Evolutionary conservation across 257 asterid species (phyloP), one percentile per base, ranked within the genome.

Genomic region (Eucommia ulmoides): DNA sequence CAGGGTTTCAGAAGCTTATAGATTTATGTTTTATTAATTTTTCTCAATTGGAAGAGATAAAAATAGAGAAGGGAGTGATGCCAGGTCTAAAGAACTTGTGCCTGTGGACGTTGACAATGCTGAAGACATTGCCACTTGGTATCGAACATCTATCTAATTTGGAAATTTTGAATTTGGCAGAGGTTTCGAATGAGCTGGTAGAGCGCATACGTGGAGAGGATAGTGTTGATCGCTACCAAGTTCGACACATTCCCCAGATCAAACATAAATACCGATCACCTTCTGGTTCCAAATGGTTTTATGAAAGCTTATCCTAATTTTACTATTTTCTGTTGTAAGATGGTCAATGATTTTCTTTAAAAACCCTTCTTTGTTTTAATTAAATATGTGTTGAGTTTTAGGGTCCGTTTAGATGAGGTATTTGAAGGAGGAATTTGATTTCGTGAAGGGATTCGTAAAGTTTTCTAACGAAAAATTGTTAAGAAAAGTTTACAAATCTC

Each of bases 111-210:
- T 65, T 62, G 20, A 14, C 47, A 23, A 24, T 41, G 35, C 45
- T 65, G 54, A 61, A 49, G 23, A 29, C 33, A 54, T 54, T 65
- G 22, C 71, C 66, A 14, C 58, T 25, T 23, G 71, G 71, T 19
- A 51, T 65, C 17, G 62, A 59, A 20, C 20, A 54, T 33, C 58
- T 65, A 6, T 20, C 50, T 24, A 41, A 19, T 17, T 29, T 62
- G 55, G 21, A 49, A 21, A 24, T 3, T 38, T 33, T 62, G 18
- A 22, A 38, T 25, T 35, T 62, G 57, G 49, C 35, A 62, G 17
- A n/a, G 15, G 56, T 24, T n/a, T 50, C 68, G 2, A 41, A 19
- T 53, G 68, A 63, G 25, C 41, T 63, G 44, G 15, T 55, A 19
- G 22, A 24, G n/a, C 41, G 19, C 41, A 18, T 63, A 5, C 38